Evolutionary conservation across 2,329 filamentous ascomycete species (phyloP).

Genomic region (Clonostachys solani): DNA sequence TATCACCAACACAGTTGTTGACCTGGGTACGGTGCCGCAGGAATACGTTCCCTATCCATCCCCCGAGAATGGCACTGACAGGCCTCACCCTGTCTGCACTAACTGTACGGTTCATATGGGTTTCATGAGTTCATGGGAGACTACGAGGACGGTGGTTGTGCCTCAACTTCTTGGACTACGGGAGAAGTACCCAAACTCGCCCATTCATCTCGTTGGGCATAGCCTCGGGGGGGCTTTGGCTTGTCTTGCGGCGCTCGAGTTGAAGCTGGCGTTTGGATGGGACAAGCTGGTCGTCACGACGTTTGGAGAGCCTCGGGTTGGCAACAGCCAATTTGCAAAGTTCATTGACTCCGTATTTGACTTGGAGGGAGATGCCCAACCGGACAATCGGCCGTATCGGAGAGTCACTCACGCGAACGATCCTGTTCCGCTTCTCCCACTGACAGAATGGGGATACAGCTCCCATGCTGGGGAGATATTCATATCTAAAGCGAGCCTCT

Average conservation of each 20-base stretch:
- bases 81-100: conserved; percentile 55
- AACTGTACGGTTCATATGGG: conserved; percentile 94
- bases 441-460: conserved; percentile 82
- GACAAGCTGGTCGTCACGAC: conserved; percentile 75
- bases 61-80: conserved; percentile 33
- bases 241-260: conserved; percentile 78
- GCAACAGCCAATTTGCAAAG: conserved; percentile 50
- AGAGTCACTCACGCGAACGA: conserved; percentile 84
- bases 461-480: conserved; percentile 86
- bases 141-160: conserved; percentile 66
- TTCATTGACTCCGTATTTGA: conserved; percentile 52
- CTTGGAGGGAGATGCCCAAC: conserved; percentile 23
- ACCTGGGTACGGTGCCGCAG: conserved; percentile 85
- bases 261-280: conserved; percentile 69
- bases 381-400: conserved; percentile 50
- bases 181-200: conserved; percentile 62
- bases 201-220: conserved; percentile 79
- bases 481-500: conserved; percentile 68
- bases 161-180: conserved; percentile 58
- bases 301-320: conserved; percentile 79
- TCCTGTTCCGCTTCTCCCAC: conserved; percentile 82
- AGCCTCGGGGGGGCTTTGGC: conserved; percentile 91
- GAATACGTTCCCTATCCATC: conserved; percentile 84
- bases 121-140: conserved; percentile 81
- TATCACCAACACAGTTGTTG: conserved; percentile 83